These are phyloP conservation scores for Mycena belliarum DNA, from an alignment of 768 basidiomycete genomes.

Conservation along the genomic window DNA sequence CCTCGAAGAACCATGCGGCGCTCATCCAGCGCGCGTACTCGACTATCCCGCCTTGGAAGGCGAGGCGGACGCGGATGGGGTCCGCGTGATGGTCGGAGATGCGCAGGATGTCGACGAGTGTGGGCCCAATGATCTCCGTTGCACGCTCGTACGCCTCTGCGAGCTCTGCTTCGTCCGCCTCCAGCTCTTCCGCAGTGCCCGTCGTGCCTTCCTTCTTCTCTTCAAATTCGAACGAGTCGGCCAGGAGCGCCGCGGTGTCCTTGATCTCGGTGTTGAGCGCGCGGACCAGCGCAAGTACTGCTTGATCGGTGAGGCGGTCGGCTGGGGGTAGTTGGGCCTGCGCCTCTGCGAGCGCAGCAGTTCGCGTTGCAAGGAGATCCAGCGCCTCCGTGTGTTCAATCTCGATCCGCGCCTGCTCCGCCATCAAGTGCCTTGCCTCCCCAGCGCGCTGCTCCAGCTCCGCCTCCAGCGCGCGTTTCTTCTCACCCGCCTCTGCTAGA, in stretches of 20 bases:
- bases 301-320: constrained; percentile 19
- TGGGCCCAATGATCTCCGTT: constrained; percentile 30
- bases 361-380: background rate
- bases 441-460: background rate
- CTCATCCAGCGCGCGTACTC: constrained; percentile 53
- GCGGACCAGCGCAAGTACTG: constrained; percentile 42
- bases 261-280: constrained; percentile 49
- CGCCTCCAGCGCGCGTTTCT: constrained; percentile 3
- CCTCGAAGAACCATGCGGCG: constrained; percentile 52
- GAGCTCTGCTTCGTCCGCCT: constrained; percentile 23
- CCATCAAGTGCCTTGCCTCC: background rate
- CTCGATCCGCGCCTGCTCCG: constrained; percentile 10
- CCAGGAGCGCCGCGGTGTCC: constrained; percentile 48
- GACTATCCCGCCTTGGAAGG: constrained; percentile 45
- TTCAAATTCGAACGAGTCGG: constrained; percentile 40
- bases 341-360: constrained; percentile 4
- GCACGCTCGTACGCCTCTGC: constrained; percentile 30
- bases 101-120: constrained; percentile 42
- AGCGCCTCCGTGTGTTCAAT: background rate
- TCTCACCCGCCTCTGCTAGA: background rate
- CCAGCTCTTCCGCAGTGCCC: background rate
- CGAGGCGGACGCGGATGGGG: constrained; percentile 43
- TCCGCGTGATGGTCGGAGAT: constrained; percentile 40
- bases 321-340: background rate
- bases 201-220: constrained; percentile 20